Conservation (phyloP, 768 basidiomycete genomes). For the Mrakia frigida region DNA sequence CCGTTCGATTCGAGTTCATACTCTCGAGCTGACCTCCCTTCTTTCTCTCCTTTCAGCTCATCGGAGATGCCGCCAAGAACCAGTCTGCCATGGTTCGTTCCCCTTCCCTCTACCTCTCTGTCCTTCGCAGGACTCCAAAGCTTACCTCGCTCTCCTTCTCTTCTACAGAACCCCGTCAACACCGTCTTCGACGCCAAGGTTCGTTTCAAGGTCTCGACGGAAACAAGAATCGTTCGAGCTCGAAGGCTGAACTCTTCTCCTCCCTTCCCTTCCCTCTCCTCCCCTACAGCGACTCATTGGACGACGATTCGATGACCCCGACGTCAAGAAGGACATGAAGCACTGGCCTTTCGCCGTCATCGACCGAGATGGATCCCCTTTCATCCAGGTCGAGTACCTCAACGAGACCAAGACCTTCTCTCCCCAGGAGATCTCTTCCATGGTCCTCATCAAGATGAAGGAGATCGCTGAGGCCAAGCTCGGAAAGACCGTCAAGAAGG, state of each 20-base stretch:
- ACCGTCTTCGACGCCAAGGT: conserved; percentile 95
- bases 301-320: conserved; percentile 90
- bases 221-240: too few relatives aligned
- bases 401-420: conserved; percentile 92
- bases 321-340: conserved; percentile 91
- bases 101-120: not conserved
- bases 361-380: conserved; percentile 93
- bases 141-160: not conserved
- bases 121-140: not conserved
- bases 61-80: conserved; percentile 92
- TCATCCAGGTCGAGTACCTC: conserved; percentile 88
- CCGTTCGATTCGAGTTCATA: not conserved
- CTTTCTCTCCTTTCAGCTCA: conserved; percentile 43
- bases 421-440: conserved; percentile 98
- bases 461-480: conserved; percentile 99
- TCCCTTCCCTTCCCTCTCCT: not conserved
- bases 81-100: conserved; percentile 79
- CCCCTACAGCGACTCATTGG: conserved; percentile 73
- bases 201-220: not conserved
- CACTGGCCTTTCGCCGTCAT: conserved; percentile 98
- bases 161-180: conserved; percentile 72
- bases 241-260: not conserved
- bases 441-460: conserved; percentile 99
- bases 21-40: not conserved
- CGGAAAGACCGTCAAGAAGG: conserved; percentile 96